Evolutionary conservation across 208 protist genomes (phyloP).

Genomic region (Leishmania aethiopica): DNA sequence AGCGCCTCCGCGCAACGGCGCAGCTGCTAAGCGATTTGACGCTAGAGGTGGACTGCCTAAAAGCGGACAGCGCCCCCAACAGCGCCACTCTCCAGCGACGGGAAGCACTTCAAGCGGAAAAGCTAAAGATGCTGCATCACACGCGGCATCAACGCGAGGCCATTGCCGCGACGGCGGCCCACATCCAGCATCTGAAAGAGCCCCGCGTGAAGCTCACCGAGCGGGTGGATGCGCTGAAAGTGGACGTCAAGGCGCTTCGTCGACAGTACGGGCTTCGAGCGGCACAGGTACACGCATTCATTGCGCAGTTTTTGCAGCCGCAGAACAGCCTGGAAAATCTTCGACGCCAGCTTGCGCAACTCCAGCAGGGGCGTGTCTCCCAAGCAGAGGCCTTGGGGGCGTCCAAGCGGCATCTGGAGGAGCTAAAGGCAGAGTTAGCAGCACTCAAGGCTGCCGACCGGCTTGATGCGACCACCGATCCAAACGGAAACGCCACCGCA

Average conservation of each 20-base stretch:
- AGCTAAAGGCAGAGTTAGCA: background rate
- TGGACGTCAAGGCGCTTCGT: slow-evolving; percentile 23
- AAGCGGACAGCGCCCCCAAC: slow-evolving; percentile 19
- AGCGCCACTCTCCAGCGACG: slow-evolving; percentile 30
- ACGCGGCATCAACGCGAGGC: slow-evolving; percentile 23
- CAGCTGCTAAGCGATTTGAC: slow-evolving; percentile 23
- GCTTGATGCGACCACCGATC: background rate
- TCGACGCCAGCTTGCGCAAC: slow-evolving; percentile 4
- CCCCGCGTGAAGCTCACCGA: slow-evolving; percentile 21
- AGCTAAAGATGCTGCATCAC: slow-evolving; percentile 30
- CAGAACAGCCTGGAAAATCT: slow-evolving; percentile 21
- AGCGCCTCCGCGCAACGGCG: slow-evolving; percentile 19
- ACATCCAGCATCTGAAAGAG: slow-evolving; percentile 36
- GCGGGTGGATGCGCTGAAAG: background rate
- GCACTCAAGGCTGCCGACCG: background rate
- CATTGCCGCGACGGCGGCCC: slow-evolving; percentile 6
- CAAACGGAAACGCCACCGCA: background rate
- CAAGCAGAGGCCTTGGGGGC: background rate
- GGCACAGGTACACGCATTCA: slow-evolving; percentile 18
- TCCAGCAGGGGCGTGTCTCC: slow-evolving; percentile 5
- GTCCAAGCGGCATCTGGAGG: background rate
- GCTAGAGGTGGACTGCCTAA: slow-evolving; percentile 13
- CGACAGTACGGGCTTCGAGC: slow-evolving; percentile 20
- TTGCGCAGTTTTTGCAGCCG: slow-evolving; percentile 21
- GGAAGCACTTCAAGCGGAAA: slow-evolving; percentile 43